Percentiles rank a stretch among this genome's conserved stretches.
These are phyloP conservation scores for Pontederia paniculata DNA, from an alignment of 176 grass and related monocot genomes.

Conservation along the genomic window DNA sequence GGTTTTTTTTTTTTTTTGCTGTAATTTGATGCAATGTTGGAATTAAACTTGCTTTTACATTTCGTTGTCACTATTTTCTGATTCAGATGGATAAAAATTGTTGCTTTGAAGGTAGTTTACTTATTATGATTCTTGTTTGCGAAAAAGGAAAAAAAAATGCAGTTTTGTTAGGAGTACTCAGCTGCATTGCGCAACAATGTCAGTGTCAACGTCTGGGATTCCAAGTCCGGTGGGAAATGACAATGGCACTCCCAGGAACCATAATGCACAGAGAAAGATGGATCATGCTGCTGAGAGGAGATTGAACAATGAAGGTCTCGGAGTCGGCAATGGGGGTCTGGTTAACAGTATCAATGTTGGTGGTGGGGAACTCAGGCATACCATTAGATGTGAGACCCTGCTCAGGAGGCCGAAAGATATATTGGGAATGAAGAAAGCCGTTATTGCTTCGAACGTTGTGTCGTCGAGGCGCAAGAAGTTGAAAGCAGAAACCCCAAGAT, in stretches of 20 bases:
- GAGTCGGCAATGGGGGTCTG: conserved; percentile 25
- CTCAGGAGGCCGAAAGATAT: conserved; percentile 35
- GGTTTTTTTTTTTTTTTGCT: no score
- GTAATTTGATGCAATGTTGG: no score
- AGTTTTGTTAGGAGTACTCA: no score
- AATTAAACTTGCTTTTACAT: no score
- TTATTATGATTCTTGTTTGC: no score
- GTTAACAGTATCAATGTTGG: conserved; percentile 17
- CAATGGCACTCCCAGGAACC: conserved; percentile 49
- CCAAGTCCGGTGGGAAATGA: conserved; percentile 38
- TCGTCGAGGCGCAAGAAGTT: conserved; percentile 37
- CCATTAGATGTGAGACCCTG: conserved; percentile 39
- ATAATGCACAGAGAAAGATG: conserved; percentile 45
- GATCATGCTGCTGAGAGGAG: conserved; percentile 38
- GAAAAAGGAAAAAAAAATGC: no score
- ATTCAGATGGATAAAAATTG: no score
- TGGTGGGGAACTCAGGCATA: conserved; percentile 42
- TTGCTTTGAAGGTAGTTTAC: no score
- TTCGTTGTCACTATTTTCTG: no score
- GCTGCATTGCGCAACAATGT: conserved; percentile 24
- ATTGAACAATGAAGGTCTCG: conserved; percentile 24
- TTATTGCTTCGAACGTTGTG: conserved; percentile 17
- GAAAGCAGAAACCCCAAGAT: conserved; percentile 34
- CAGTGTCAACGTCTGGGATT: conserved; percentile 45
- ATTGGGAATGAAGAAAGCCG: conserved; percentile 27